Evolutionary conservation across 2,329 filamentous ascomycete genomes (phyloP).

Genomic region (Stagonosporopsis chrysanthemi): DNA sequence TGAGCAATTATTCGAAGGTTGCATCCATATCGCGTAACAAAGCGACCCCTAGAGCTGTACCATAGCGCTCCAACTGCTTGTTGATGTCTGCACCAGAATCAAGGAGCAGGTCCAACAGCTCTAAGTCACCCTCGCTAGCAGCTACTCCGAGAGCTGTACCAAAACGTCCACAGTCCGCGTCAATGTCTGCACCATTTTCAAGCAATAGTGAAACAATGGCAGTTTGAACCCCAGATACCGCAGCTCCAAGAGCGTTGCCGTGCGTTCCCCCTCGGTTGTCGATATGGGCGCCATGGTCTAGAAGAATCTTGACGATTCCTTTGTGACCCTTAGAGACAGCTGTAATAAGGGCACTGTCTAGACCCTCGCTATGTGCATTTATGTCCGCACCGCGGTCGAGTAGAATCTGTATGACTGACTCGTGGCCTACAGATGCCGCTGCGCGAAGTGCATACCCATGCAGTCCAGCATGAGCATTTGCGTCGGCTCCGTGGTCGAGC

Average conservation of each 20-base stretch:
- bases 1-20: background rate
- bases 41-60: background rate
- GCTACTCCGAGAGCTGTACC: background rate
- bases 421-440: background rate
- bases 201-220: background rate
- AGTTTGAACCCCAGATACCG: too few relatives aligned
- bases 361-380: background rate
- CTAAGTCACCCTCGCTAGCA: too few relatives aligned
- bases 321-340: too few relatives aligned
- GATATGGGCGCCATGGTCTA: too few relatives aligned
- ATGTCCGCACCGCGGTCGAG: background rate
- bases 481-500: background rate
- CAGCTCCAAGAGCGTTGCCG: too few relatives aligned
- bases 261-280: too few relatives aligned
- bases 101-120: too few relatives aligned
- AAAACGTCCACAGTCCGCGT: background rate
- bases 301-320: too few relatives aligned
- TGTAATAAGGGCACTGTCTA: too few relatives aligned
- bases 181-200: background rate
- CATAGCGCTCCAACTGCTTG: too few relatives aligned
- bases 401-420: background rate
- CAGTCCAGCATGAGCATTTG: background rate
- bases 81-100: too few relatives aligned
- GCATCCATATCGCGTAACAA: background rate
- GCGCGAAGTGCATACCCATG: background rate